phyloP scores from a whole-genome alignment of 2,329 filamentous ascomycete genomes.

The Metarhizium brunneum region DNA sequence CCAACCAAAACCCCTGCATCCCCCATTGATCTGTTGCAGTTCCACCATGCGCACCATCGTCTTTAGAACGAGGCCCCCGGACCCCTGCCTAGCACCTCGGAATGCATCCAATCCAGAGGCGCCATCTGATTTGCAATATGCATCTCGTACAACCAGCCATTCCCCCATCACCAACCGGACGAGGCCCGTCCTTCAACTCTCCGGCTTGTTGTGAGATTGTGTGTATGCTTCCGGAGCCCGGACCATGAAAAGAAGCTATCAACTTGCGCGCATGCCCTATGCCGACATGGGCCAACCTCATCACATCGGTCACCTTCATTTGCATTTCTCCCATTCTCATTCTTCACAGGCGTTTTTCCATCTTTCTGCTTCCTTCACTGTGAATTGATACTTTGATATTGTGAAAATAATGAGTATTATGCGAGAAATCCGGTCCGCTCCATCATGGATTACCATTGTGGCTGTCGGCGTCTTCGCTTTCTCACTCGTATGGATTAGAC shows the following conservation, averaged over 20 bases:
- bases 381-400: not conserved
- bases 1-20: not conserved
- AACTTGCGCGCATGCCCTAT: not conserved
- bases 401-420: not conserved
- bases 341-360: not conserved
- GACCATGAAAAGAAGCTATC: not conserved
- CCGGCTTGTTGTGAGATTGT: not conserved
- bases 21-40: not conserved
- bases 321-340: not conserved
- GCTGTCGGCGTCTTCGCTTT: constrained; percentile 6
- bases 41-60: not conserved
- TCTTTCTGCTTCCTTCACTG: not conserved
- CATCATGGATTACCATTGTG: not conserved
- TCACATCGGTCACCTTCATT: not conserved
- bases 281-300: not conserved
- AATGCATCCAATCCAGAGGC: constrained; percentile 5
- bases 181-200: not conserved
- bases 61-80: not conserved
- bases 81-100: not conserved
- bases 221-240: too few species aligned
- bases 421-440: not conserved
- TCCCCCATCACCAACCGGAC: not conserved
- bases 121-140: constrained; percentile 4
- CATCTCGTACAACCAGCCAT: constrained; percentile 4
- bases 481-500: constrained; percentile 13